A percentile compares a stretch with the other conserved stretches of the same genome.
Conservation (phyloP, 495 filamentous ascomycete genomes). For the Talaromyces nanjingensis region DNA sequence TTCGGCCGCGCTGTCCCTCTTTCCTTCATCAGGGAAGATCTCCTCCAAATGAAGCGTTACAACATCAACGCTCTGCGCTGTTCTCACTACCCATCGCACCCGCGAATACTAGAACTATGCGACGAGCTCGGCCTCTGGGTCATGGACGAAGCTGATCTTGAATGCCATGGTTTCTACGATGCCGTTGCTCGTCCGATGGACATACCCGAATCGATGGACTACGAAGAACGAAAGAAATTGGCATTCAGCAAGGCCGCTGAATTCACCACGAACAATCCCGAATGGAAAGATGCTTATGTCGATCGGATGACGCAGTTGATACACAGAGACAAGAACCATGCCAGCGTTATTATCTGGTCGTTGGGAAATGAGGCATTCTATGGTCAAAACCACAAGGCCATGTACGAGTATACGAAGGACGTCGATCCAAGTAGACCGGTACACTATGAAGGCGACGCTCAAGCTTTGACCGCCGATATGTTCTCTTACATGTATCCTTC, state of each 20-base stretch:
- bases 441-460: conserved; percentile 59
- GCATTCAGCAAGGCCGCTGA: conserved; percentile 44
- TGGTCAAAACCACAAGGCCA: conserved; percentile 54
- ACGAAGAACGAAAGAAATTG: conserved; percentile 47
- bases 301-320: conserved; percentile 59
- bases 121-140: conserved; percentile 65
- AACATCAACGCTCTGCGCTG: conserved; percentile 61
- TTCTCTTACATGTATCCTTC: conserved; percentile 60
- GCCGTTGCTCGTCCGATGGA: conserved; percentile 38
- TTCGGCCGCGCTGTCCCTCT: conserved; percentile 53
- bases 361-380: conserved; percentile 66
- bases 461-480: conserved; percentile 56
- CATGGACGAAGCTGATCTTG: conserved; percentile 65
- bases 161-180: conserved; percentile 60
- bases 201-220: conserved; percentile 41
- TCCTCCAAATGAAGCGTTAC: conserved; percentile 60
- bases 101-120: conserved; percentile 50
- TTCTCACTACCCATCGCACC: conserved; percentile 55
- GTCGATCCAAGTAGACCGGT: conserved; percentile 51
- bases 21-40: conserved; percentile 48
- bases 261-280: conserved; percentile 55
- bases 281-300: conserved; percentile 57
- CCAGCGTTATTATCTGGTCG: conserved; percentile 63
- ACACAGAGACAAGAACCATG: conserved; percentile 58
- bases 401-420: conserved; percentile 53